A percentile compares a stretch with the other conserved stretches of the same genome.
These are phyloP conservation scores for Amoebophrya sp. DNA, from an alignment of 169 alveolate genomes.

Conservation along the genomic window DNA sequence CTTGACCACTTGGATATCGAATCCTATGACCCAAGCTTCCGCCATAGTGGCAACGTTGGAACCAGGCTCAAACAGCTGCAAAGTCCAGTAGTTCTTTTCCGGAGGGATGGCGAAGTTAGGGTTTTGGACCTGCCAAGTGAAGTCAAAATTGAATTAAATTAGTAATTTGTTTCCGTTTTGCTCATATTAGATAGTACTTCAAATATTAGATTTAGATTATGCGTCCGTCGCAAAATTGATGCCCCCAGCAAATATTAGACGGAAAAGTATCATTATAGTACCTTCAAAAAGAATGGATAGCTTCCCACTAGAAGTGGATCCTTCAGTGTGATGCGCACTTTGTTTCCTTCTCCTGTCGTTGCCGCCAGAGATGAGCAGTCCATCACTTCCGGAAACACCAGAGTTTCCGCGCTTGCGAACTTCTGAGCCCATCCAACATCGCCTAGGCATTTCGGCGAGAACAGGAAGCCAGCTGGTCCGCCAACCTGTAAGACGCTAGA, in stretches of 20 bases:
- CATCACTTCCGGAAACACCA: not conserved
- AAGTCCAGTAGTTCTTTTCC: conserved; percentile 12
- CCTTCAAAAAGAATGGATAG: not conserved
- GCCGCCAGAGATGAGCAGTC: not conserved
- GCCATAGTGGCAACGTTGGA: conserved; percentile 11
- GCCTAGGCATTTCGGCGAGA: not conserved
- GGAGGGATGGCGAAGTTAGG: not conserved
- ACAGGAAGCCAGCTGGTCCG: conserved; percentile 3
- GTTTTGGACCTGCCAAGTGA: too few species aligned
- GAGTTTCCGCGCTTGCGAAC: not conserved
- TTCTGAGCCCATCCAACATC: conserved; percentile 2
- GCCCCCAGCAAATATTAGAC: too few species aligned
- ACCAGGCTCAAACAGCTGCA: not conserved
- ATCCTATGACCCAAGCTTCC: not conserved
- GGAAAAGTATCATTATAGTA: too few species aligned
- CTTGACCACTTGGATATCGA: not conserved
- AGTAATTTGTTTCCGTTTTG: too few species aligned
- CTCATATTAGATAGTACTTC: too few species aligned
- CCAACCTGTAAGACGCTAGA: not conserved
- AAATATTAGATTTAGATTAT: too few species aligned
- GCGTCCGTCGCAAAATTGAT: too few species aligned
- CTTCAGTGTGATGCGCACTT: not conserved
- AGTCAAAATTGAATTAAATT: too few species aligned
- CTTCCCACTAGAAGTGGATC: not conserved
- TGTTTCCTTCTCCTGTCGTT: not conserved